Evolutionary conservation across 2,329 filamentous ascomycete genomes (phyloP).

Genomic region (Botryotinia calthae): DNA sequence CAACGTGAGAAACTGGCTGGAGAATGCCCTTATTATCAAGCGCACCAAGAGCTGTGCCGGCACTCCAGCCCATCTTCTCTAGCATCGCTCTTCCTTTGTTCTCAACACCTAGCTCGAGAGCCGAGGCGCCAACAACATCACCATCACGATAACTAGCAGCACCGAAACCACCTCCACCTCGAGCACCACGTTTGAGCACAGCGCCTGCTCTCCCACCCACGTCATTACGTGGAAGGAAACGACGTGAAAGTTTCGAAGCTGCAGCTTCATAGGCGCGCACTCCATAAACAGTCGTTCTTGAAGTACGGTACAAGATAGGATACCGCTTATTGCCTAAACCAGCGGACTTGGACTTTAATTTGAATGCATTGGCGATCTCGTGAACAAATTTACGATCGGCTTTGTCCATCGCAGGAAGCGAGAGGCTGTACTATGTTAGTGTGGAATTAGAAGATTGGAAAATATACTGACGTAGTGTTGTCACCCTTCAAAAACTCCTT

Average conservation of each 20-base stretch:
- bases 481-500: slow-evolving; percentile 64
- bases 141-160: slow-evolving; percentile 71
- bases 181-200: slow-evolving; percentile 38
- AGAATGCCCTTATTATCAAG: slow-evolving; percentile 83
- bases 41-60: slow-evolving; percentile 79
- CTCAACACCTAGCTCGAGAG: slow-evolving; percentile 76
- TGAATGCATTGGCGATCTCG: slow-evolving; percentile 70
- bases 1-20: slow-evolving; percentile 78
- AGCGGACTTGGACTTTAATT: slow-evolving; percentile 78
- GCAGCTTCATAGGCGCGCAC: slow-evolving; percentile 53
- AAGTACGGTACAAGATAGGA: slow-evolving; percentile 73
- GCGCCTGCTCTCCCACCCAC: slow-evolving; percentile 37
- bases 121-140: slow-evolving; percentile 80
- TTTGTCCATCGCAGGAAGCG: slow-evolving; percentile 82
- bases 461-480: slow-evolving; percentile 56
- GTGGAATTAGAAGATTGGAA: slow-evolving; percentile 16
- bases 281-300: slow-evolving; percentile 60
- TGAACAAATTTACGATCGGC: slow-evolving; percentile 75
- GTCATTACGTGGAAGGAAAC: slow-evolving; percentile 56
- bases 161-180: slow-evolving; percentile 37
- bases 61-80: slow-evolving; percentile 96
- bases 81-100: slow-evolving; percentile 86
- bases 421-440: slow-evolving; percentile 51
- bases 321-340: slow-evolving; percentile 72
- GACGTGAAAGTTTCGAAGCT: slow-evolving; percentile 48